Conservation (phyloP, 2,329 filamentous ascomycete species). For the Pezicula rhizophila region DNA sequence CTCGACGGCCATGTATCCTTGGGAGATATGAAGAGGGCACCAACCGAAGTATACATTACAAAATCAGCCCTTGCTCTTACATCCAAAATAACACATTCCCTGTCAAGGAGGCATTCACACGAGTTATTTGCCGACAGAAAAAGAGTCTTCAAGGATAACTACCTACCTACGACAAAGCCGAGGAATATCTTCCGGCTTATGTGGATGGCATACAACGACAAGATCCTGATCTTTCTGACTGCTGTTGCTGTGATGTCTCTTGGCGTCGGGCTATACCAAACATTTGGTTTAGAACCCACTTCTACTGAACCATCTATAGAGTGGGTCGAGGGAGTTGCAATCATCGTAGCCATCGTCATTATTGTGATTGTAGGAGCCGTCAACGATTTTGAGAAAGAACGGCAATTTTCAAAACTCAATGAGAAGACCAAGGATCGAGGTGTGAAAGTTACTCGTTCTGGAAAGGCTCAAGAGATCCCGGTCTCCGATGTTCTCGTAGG, state of each 20-base stretch:
- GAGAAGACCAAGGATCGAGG: conserved; percentile 56
- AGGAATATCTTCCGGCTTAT: neutral
- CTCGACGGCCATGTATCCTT: conserved; percentile 58
- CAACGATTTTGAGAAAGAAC: conserved; percentile 65
- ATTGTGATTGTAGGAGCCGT: conserved; percentile 56
- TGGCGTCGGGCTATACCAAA: conserved; percentile 49
- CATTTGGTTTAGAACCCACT: conserved; percentile 40
- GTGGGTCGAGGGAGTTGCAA: conserved; percentile 66
- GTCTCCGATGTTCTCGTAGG: conserved; percentile 64
- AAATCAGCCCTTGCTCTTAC: too few species aligned
- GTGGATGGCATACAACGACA: conserved; percentile 42
- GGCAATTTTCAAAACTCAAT: conserved; percentile 58
- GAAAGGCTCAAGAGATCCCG: conserved; percentile 56
- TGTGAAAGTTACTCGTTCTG: conserved; percentile 62
- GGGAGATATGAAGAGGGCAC: conserved; percentile 32
- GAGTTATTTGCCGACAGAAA: neutral
- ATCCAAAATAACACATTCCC: too few species aligned
- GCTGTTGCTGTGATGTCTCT: neutral
- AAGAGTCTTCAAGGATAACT: neutral
- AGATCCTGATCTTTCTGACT: conserved; percentile 62
- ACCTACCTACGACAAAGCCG: neutral
- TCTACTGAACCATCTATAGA: conserved; percentile 46
- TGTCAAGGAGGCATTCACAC: neutral
- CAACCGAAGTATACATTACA: too few species aligned
- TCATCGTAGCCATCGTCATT: conserved; percentile 58